Base-by-base conservation (phyloP, 2,329 filamentous ascomycete genomes). In the Fusarium incarnatum region DNA sequence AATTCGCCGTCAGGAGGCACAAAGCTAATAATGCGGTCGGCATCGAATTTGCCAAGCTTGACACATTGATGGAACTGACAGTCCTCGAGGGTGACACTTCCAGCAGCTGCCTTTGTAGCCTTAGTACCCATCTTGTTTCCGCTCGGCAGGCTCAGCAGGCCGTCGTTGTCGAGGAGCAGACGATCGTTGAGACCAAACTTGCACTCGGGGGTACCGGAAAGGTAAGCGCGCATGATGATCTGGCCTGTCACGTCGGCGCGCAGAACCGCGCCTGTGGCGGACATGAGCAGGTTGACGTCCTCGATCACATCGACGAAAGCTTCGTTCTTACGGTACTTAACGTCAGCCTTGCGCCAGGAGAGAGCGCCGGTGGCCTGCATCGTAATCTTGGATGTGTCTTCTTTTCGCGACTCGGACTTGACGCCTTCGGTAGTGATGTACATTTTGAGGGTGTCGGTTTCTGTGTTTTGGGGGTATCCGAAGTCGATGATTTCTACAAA, bases 1-100 rank as follows among this genome's bases (percentile, higher is more conserved):
- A 99, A 99, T 78, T 98, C 95, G 72, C 96, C 96, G 79, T 99
- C 96, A 5, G 96, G 96, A 4, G 96, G 96, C 40, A 99, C 91
- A 80, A 99, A 98, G 64, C 92, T 96, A 80, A 99, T 98, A 79
- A 97, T 98, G 71, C 96, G 88, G 81, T 99, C 96, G 30, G 92
- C 92, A 81, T 98, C 96, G 78, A 99, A 99, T 78, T 97, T 97
- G 71, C 95, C 94, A 30, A 99, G 87, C 83, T 98, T 97, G 66
- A 99, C 96, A 80, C 96, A 99, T 81, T 99, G 96, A 81, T 99
- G 96, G 83, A 99, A 98, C 78, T 98, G 96, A 78, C 97, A 98
- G 80, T 99, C 96, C 79, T 99, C 97, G 27, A 99, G 86, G 0
- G 94, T 97, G 56, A 99, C 97, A 70, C 93, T 97, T 37, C 96